phyloP scores from a whole-genome alignment of 768 basidiomycete species.

The Leccinum sublutescens region DNA sequence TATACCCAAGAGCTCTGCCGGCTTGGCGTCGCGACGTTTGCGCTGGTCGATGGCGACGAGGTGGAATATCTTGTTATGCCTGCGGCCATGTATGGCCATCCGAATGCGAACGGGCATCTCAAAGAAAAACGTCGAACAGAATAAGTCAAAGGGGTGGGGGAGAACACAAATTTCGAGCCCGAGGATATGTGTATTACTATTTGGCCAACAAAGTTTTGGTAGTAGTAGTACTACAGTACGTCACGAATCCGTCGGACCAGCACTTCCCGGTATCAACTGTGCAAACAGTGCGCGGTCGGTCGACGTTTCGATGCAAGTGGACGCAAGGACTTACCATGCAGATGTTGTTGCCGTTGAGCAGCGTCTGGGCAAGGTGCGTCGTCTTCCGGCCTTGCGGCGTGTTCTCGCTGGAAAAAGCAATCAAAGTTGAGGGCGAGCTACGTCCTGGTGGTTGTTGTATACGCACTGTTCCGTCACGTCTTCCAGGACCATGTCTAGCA shows the following conservation, averaged over 20 bases:
- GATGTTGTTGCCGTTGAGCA: constrained; percentile 94
- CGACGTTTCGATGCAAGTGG: neutral
- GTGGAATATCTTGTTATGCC: constrained; percentile 76
- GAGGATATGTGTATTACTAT: constrained; percentile 25
- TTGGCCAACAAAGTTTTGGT: constrained; percentile 19
- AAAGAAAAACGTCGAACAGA: neutral
- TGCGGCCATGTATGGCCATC: constrained; percentile 75
- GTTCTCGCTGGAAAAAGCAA: constrained; percentile 59
- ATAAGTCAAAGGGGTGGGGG: neutral
- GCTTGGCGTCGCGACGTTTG: constrained; percentile 76
- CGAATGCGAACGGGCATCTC: constrained; percentile 84
- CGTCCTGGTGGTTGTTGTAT: neutral
- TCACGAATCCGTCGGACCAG: constrained; percentile 51
- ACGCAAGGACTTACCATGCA: constrained; percentile 69
- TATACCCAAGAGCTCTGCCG: constrained; percentile 82
- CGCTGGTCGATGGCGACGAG: constrained; percentile 79
- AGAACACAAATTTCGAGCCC: constrained; percentile 1
- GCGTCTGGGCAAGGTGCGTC: constrained; percentile 82
- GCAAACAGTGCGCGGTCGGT: constrained; percentile 3
- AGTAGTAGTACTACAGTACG: neutral
- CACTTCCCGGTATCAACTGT: constrained; percentile 69
- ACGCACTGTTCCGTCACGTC: constrained; percentile 96
- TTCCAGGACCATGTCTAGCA: constrained; percentile 86
- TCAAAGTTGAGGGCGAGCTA: neutral
- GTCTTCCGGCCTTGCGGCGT: constrained; percentile 80